A percentile compares a stretch with the other conserved stretches of the same genome.
Conservation (phyloP, 345 rosid genomes). For the Atalantia buxifolia region DNA sequence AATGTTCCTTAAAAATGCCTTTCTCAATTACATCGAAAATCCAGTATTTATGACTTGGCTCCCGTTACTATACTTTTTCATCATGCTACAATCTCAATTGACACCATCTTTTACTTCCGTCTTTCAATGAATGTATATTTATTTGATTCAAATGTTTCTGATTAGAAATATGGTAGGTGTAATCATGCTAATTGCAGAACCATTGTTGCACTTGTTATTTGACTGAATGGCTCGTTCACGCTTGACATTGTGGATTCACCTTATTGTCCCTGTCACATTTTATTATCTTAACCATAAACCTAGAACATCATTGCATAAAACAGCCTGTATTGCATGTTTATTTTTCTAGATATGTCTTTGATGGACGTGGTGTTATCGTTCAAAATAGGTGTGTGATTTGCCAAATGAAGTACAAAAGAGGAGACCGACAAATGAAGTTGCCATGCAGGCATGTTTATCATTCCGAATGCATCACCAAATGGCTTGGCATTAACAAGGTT, state of each 20-base stretch:
- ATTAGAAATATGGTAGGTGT: background rate
- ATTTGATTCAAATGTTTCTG: background rate
- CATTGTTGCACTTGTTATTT: background rate
- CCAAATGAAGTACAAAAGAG: constrained; percentile 61
- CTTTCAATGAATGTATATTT: background rate
- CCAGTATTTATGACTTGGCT: background rate
- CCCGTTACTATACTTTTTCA: background rate
- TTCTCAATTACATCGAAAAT: background rate
- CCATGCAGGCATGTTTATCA: constrained; percentile 71
- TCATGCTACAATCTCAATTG: background rate
- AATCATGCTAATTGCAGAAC: background rate
- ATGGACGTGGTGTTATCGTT: background rate
- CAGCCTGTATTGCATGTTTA: background rate
- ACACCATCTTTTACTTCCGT: background rate
- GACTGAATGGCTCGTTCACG: background rate
- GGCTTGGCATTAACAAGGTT: constrained; percentile 74
- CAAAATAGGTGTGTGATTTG: constrained; percentile 61
- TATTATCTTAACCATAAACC: background rate
- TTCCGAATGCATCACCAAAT: constrained; percentile 55
- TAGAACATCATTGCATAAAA: too few relatives aligned
- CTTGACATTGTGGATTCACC: background rate
- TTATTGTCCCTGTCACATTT: background rate
- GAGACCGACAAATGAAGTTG: constrained; percentile 52
- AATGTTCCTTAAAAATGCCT: background rate
- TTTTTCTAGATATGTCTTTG: background rate